phyloP scores from a whole-genome alignment of 306 rosid genomes.

The Abrus precatorius region DNA sequence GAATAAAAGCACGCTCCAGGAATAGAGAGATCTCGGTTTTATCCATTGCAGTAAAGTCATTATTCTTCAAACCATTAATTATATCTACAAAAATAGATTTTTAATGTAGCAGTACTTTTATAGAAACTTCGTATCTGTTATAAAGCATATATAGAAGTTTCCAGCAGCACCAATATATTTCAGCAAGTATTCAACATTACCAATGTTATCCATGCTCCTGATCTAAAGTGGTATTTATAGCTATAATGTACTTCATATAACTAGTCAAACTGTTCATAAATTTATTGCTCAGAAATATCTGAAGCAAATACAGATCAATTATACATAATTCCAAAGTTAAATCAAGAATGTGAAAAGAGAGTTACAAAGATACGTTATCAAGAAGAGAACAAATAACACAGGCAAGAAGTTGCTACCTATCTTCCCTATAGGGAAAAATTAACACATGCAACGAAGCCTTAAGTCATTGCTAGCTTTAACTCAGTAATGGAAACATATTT shows the following conservation, averaged over 20 bases:
- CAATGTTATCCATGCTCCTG: conserved; percentile 29
- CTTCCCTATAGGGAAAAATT: conserved; percentile 27
- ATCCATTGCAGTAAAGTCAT: conserved; percentile 69
- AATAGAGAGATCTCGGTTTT: conserved; percentile 67
- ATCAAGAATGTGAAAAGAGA: conserved; percentile 16
- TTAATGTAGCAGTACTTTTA: neutral
- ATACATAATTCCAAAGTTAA: conserved; percentile 17
- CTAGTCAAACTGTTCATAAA: neutral
- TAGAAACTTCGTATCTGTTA: neutral
- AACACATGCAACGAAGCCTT: conserved; percentile 7
- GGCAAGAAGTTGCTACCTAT: conserved; percentile 23
- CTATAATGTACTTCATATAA: too few relatives aligned
- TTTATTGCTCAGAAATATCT: neutral
- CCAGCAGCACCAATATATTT: conserved; percentile 26
- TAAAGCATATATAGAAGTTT: conserved; percentile 17
- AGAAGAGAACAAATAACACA: conserved; percentile 17
- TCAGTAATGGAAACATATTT: conserved; percentile 33
- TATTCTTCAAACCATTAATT: conserved; percentile 68
- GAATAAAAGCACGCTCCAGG: conserved; percentile 81
- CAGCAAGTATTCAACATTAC: conserved; percentile 21
- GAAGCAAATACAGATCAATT: conserved; percentile 12
- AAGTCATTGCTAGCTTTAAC: conserved; percentile 41
- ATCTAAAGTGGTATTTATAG: neutral
- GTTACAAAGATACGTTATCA: conserved; percentile 23
- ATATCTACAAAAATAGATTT: conserved; percentile 62